phyloP scores from a whole-genome alignment of 257 asterid species.

The Nicotiana knightiana region DNA sequence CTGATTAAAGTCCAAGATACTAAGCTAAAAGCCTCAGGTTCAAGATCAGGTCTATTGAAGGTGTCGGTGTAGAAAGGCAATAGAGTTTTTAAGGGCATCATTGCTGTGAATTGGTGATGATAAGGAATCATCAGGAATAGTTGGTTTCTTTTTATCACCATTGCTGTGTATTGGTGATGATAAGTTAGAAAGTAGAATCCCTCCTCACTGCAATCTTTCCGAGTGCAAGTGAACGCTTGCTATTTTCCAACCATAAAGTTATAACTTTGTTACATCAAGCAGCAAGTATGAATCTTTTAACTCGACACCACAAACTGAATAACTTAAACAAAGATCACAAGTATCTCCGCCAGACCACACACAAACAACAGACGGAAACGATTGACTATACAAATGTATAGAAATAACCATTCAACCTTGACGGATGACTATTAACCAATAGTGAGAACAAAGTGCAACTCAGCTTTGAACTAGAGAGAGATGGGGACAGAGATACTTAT shows the following conservation, averaged over 20 bases:
- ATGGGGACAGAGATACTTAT: background rate
- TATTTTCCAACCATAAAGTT: background rate
- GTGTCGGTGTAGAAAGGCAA: background rate
- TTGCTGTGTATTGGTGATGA: background rate
- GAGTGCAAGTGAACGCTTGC: background rate
- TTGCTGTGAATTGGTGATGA: background rate
- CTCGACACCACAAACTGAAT: background rate
- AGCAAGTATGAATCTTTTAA: background rate
- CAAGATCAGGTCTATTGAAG: background rate
- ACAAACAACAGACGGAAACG: background rate
- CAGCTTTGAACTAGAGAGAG: background rate
- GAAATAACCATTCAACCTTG: background rate
- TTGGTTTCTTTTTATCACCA: background rate
- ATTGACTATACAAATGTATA: background rate
- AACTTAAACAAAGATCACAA: background rate
- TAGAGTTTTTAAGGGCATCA: background rate
- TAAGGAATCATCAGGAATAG: background rate
- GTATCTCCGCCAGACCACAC: background rate
- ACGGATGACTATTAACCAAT: background rate
- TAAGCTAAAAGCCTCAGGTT: background rate
- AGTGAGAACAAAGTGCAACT: background rate
- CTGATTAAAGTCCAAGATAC: background rate
- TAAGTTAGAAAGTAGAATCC: background rate
- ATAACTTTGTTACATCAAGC: background rate
- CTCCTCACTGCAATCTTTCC: background rate